Percentiles rank a stretch among this genome's conserved stretches.
Conservation (phyloP, 768 basidiomycete species). For the Dioszegia hungarica region DNA sequence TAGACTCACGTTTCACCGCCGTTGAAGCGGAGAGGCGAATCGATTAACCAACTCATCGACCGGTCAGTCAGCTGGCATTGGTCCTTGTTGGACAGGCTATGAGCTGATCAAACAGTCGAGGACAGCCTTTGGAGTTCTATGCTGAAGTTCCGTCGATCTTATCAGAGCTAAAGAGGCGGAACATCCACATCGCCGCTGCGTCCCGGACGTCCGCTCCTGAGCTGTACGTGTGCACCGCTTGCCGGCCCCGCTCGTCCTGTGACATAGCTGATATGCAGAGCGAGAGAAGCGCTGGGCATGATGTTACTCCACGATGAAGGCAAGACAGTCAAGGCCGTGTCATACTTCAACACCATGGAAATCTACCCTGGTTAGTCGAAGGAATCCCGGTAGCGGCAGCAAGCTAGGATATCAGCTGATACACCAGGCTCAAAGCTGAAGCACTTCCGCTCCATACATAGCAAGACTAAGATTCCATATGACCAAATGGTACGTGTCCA, state of each 20-base stretch:
- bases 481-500: conserved; percentile 63
- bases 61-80: conserved; percentile 23
- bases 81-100: background rate
- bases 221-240: conserved; percentile 55
- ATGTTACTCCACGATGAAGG: conserved; percentile 45
- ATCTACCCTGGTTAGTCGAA: conserved; percentile 14
- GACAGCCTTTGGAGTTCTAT: conserved; percentile 64
- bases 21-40: conserved; percentile 45
- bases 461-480: conserved; percentile 70
- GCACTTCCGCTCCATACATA: conserved; percentile 49
- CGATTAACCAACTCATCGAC: conserved; percentile 48
- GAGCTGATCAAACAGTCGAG: conserved; percentile 51
- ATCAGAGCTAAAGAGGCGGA: conserved; percentile 52
- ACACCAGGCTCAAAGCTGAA: conserved; percentile 37
- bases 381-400: no score
- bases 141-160: conserved; percentile 70
- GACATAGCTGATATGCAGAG: conserved; percentile 53
- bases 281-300: conserved; percentile 63
- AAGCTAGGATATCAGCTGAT: conserved; percentile 21
- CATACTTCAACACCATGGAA: conserved; percentile 48
- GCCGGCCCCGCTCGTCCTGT: no score
- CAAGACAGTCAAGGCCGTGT: conserved; percentile 43
- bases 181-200: conserved; percentile 62
- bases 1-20: conserved; percentile 48
- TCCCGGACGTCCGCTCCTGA: conserved; percentile 67